Evolutionary conservation across 176 grass and related monocot genomes (phyloP), one percentile per base, ranked within the genome.

Genomic region (Zoysia pacifica): DNA sequence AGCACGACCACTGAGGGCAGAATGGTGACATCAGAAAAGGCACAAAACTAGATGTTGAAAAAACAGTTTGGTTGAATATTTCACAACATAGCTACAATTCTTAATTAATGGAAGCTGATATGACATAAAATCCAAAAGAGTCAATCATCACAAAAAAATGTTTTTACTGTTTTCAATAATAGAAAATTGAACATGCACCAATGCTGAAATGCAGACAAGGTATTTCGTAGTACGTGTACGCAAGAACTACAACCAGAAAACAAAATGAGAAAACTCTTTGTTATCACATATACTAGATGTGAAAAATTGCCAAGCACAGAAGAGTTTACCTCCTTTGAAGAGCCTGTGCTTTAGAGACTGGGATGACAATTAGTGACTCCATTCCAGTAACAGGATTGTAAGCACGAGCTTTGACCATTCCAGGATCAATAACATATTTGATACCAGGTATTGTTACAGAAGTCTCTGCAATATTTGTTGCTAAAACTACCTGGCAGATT

Each of bases 391-490:
- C 88, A 83, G 96, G 92, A 89, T 94, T 98, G 74, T 98, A 98
- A 13, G 92, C 87, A 62, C 96, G 90, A 62, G 92, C 96, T 91
- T 98, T 94, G 50, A 98, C 96, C 88, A 94, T 89, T 44, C 92
- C 96, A 81, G 90, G 80, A 84, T 98, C 92, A 72, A 98, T 93
- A 79, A 94, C 92, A 89, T 98, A 98, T 81, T 98, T 98, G 69
- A 98, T 98, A 65, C 96, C 90, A 77, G 92, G 82, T 87, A 98
- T 98, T 84, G 96, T 98, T 84, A 98, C 84, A 72, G 92, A 98
- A 78, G 92, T 98, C 70, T 98, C 96, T 7, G 90, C 96, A 87
- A 98, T 98, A 91, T 98, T 98, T 54, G 95, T 98, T n/a, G 95
- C 92, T 78, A 98, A 81, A 86, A 98, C 91, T 42, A 98, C 92